A percentile compares a stretch with the other conserved stretches of the same genome.
These are phyloP conservation scores for Aspergillus ochraceoroseus DNA, from an alignment of 2,329 filamentous ascomycete species.

Conservation along the genomic window DNA sequence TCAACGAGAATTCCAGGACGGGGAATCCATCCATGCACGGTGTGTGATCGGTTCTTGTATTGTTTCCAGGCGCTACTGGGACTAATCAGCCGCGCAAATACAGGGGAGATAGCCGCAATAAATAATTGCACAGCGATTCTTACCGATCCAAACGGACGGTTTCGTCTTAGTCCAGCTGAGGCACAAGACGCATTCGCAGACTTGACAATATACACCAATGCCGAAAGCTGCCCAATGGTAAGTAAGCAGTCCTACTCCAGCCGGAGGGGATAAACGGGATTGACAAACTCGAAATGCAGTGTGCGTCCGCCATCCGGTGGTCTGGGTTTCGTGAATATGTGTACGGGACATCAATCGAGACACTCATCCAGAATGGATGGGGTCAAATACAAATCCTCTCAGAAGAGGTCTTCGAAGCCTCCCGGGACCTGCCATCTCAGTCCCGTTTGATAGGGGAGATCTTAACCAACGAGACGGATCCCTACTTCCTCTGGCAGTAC, in stretches of 20 bases:
- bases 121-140: too few species aligned
- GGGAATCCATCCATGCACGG: too few species aligned
- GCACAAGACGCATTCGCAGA: constrained; percentile 45
- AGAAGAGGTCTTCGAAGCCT: constrained; percentile 43
- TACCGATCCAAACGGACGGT: constrained; percentile 45
- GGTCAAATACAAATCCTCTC: constrained; percentile 48
- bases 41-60: too few species aligned
- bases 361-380: constrained; percentile 49
- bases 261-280: too few species aligned
- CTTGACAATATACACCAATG: constrained; percentile 55
- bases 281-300: too few species aligned
- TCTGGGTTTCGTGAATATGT: constrained; percentile 54
- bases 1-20: too few species aligned
- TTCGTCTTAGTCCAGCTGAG: constrained; percentile 41
- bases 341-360: constrained; percentile 50
- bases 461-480: constrained; percentile 52
- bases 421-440: constrained; percentile 32
- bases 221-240: constrained; percentile 54
- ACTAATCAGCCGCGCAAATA: too few species aligned
- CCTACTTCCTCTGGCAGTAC: constrained; percentile 55
- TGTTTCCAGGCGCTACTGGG: too few species aligned
- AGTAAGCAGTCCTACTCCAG: too few species aligned
- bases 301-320: constrained; percentile 54
- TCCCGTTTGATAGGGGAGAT: constrained; percentile 45
- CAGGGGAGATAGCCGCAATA: too few species aligned